Conservation (phyloP, 169 alveolate species). For the Babesia bovis region DNA sequence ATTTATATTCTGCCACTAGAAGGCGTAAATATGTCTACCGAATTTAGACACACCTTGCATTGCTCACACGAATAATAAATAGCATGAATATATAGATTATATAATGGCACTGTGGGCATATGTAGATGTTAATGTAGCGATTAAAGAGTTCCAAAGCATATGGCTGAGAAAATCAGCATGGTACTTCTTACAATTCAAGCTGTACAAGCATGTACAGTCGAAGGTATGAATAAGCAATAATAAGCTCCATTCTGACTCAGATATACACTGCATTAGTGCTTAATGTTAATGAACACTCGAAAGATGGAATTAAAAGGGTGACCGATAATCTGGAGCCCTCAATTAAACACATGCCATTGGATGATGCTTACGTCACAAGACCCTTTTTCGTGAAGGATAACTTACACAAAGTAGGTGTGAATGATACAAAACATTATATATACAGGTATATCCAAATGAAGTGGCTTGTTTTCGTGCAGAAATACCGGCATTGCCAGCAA, state of each 20-base stretch:
- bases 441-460: constrained; percentile 25
- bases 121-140: constrained; percentile 1
- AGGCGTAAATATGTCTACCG: too few species aligned
- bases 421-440: neutral
- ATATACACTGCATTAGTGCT: neutral
- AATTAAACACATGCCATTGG: too few species aligned
- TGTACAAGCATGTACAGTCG: constrained; percentile 9
- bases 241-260: neutral
- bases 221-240: too few species aligned
- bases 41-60: too few species aligned
- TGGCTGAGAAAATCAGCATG: neutral
- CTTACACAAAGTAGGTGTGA: neutral
- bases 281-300: too few species aligned
- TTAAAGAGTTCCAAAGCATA: constrained; percentile 13
- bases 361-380: constrained; percentile 14
- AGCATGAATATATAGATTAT: neutral
- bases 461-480: constrained; percentile 31
- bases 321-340: too few species aligned
- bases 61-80: too few species aligned
- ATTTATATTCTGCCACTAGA: too few species aligned
- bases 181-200: constrained; percentile 10
- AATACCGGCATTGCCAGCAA: constrained; percentile 46
- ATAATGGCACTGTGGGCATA: constrained; percentile 38
- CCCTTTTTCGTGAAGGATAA: neutral
- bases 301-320: too few species aligned